Percentiles rank a stretch among this genome's conserved stretches.
Evolutionary conservation across 768 basidiomycete species (phyloP).

Genomic region (Cantharellus cinnabarinus): DNA sequence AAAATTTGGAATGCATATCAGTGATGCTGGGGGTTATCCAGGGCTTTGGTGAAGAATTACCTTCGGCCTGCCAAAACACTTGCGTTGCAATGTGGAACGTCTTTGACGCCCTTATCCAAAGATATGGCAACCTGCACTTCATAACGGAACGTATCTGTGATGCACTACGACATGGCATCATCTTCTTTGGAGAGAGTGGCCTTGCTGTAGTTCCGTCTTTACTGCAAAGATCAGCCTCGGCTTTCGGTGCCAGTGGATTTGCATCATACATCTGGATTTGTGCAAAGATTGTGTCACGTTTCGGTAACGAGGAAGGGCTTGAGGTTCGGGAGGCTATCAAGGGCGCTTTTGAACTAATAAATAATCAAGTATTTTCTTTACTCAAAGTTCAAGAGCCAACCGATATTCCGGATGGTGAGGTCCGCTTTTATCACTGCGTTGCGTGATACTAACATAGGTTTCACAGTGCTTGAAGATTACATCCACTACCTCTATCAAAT

Average conservation of each 20-base stretch:
- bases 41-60: constrained; percentile 66
- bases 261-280: constrained; percentile 88
- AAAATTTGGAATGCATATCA: constrained; percentile 80
- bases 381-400: constrained; percentile 47
- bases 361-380: constrained; percentile 43
- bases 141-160: constrained; percentile 71
- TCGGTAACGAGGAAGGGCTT: constrained; percentile 43
- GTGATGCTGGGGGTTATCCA: constrained; percentile 73
- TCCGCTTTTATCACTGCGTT: background rate
- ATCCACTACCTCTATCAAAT: constrained; percentile 58
- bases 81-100: constrained; percentile 66
- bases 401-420: constrained; percentile 76
- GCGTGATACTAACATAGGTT: constrained; percentile 3
- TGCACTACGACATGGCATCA: constrained; percentile 64
- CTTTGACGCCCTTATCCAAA: constrained; percentile 59
- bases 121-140: constrained; percentile 54
- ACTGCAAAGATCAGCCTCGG: constrained; percentile 49
- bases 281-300: constrained; percentile 64
- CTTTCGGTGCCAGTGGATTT: constrained; percentile 63
- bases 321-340: constrained; percentile 36
- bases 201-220: constrained; percentile 50
- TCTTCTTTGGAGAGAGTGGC: constrained; percentile 51
- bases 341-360: constrained; percentile 54
- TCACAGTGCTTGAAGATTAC: constrained; percentile 82
- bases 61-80: constrained; percentile 55